Percentiles rank a stretch among this genome's conserved stretches.
phyloP scores from a whole-genome alignment of 257 asterid species.

The Ballota nigra region DNA sequence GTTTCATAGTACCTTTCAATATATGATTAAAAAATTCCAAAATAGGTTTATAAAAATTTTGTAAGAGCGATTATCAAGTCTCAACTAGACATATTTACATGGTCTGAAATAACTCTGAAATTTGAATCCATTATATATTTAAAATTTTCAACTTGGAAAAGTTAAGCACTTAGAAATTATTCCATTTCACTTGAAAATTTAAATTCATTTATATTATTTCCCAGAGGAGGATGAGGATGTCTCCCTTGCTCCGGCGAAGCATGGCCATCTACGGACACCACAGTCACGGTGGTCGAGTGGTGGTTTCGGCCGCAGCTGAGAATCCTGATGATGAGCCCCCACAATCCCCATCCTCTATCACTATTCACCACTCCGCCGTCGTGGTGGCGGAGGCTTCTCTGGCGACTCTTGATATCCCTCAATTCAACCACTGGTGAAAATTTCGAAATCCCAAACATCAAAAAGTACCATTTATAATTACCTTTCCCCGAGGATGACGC shows the following conservation, averaged over 20 bases:
- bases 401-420: constrained; percentile 51
- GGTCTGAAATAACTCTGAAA: too few species aligned
- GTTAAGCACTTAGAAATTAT: too few species aligned
- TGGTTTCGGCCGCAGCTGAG: constrained; percentile 49
- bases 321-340: constrained; percentile 52
- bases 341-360: constrained; percentile 29
- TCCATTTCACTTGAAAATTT: too few species aligned
- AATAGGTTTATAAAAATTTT: too few species aligned
- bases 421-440: constrained; percentile 40
- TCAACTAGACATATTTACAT: too few species aligned
- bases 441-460: constrained; percentile 44
- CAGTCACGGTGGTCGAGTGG: constrained; percentile 4
- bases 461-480: constrained; percentile 31
- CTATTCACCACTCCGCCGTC: neutral
- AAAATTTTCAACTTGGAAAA: too few species aligned
- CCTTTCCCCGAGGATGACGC: neutral
- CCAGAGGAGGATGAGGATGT: too few species aligned
- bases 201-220: too few species aligned
- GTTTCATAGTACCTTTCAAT: too few species aligned
- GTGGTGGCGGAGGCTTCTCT: constrained; percentile 35
- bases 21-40: too few species aligned
- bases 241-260: neutral
- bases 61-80: too few species aligned
- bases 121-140: too few species aligned
- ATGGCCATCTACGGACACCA: constrained; percentile 5